A percentile compares a stretch with the other conserved stretches of the same genome.
Evolutionary conservation across 2,329 filamentous ascomycete species (phyloP).

Genomic region (Botryotinia globosa): DNA sequence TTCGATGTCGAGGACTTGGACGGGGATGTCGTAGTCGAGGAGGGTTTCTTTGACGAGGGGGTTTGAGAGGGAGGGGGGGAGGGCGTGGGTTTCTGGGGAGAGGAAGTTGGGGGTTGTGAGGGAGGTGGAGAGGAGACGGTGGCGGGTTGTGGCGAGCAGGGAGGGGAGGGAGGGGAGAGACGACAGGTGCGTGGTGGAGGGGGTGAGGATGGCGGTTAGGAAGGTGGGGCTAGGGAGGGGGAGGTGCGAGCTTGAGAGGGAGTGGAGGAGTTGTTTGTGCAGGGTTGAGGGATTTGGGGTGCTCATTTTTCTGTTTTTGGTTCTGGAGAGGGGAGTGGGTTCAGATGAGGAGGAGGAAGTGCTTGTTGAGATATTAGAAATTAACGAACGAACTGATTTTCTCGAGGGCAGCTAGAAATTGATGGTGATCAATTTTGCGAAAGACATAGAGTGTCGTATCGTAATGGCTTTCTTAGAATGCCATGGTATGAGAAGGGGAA

Average conservation of each 20-base stretch:
- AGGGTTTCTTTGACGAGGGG: conserved; percentile 48
- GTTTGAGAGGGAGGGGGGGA: conserved; percentile 55
- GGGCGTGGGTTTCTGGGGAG: conserved; percentile 45
- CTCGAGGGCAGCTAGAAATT: neutral
- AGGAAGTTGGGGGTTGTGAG: conserved; percentile 60
- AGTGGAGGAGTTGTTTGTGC: neutral
- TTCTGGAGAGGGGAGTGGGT: neutral
- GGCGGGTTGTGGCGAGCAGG: conserved; percentile 65
- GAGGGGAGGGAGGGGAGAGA: conserved; percentile 48
- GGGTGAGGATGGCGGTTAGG: neutral
- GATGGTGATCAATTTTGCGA: too few species aligned
- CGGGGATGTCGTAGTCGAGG: conserved; percentile 61
- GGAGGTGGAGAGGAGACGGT: conserved; percentile 76
- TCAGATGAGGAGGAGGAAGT: too few species aligned
- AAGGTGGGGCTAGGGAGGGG: neutral
- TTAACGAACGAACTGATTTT: neutral
- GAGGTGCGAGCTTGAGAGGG: neutral
- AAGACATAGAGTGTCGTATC: neutral
- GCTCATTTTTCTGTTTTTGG: neutral
- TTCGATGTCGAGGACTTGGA: conserved; percentile 84
- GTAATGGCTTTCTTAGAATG: neutral
- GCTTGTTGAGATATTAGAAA: neutral
- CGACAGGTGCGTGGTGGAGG: neutral
- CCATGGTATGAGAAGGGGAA: neutral
- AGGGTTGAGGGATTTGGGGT: neutral